Percentiles rank a stretch among this genome's conserved stretches.
phyloP scores from a whole-genome alignment of 2,329 filamentous ascomycete genomes.

The Aaosphaeria arxii region DNA sequence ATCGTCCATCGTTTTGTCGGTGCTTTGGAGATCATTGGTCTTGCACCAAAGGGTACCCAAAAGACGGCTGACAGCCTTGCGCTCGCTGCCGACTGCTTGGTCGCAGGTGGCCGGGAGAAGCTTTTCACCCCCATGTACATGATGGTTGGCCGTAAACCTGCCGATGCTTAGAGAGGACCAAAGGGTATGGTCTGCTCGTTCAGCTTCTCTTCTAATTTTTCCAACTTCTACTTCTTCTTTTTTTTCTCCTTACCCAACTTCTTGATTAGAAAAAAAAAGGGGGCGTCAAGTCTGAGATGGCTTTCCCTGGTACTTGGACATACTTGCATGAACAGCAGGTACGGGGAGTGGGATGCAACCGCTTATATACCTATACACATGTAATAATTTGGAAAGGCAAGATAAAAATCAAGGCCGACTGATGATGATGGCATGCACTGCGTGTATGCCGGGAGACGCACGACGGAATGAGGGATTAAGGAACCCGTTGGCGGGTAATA shows the following conservation, averaged over 20 bases:
- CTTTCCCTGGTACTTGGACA: too few relatives aligned
- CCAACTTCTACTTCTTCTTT: conserved; percentile 13
- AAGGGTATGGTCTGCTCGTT: background rate
- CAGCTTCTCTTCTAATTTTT: conserved; percentile 10
- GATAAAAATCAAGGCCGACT: too few relatives aligned
- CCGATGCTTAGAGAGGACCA: conserved; percentile 19
- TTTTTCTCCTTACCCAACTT: background rate
- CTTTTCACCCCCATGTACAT: conserved; percentile 99
- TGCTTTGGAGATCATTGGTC: conserved; percentile 66
- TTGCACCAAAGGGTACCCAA: conserved; percentile 81
- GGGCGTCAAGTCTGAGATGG: too few relatives aligned
- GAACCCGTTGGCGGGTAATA: too few relatives aligned
- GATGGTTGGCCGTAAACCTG: conserved; percentile 90
- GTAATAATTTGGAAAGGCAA: too few relatives aligned
- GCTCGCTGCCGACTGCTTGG: conserved; percentile 76
- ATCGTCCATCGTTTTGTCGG: conserved; percentile 76
- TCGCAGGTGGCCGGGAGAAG: conserved; percentile 81
- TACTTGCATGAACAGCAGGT: too few relatives aligned
- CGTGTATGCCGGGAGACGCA: too few relatives aligned
- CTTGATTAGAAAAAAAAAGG: too few relatives aligned
- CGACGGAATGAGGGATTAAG: too few relatives aligned
- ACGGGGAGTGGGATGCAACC: too few relatives aligned
- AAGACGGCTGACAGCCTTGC: conserved; percentile 94
- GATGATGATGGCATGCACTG: too few relatives aligned
- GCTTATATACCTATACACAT: too few relatives aligned